phyloP scores from a whole-genome alignment of 1,284 basidiomycete genomes.

The Irpex rosettiformis region DNA sequence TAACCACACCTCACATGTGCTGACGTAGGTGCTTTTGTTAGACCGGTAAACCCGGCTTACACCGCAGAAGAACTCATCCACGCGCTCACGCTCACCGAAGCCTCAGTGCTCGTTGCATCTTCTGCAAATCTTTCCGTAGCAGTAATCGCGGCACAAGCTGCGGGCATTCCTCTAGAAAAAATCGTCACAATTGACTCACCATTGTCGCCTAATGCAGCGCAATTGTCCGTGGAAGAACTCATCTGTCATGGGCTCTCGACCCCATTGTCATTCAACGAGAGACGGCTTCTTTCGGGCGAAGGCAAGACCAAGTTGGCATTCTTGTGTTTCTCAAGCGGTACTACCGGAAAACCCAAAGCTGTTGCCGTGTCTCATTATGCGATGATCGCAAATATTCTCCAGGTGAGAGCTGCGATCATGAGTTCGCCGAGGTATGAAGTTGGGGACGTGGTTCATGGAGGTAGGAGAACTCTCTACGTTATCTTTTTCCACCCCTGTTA shows the following conservation, averaged over 20 bases:
- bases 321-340: constrained; percentile 77
- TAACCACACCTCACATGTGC: constrained; percentile 3
- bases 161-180: constrained; percentile 49
- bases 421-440: constrained; percentile 39
- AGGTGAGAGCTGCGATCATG: constrained; percentile 41
- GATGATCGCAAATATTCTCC: constrained; percentile 64
- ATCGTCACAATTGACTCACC: constrained; percentile 50
- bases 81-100: constrained; percentile 52
- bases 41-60: constrained; percentile 68
- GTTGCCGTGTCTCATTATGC: constrained; percentile 68
- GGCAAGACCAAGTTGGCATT: constrained; percentile 68
- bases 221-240: constrained; percentile 48
- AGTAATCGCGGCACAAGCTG: constrained; percentile 45
- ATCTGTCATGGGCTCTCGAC: constrained; percentile 48
- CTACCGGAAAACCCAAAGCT: constrained; percentile 82
- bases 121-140: constrained; percentile 50
- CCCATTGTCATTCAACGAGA: constrained; percentile 42
- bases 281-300: constrained; percentile 57
- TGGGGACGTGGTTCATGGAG: constrained; percentile 53
- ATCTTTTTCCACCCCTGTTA: not conserved
- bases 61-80: constrained; percentile 63
- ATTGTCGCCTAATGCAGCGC: constrained; percentile 2
- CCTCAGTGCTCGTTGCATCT: constrained; percentile 58
- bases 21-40: constrained; percentile 28
- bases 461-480: constrained; percentile 31